phyloP scores from a whole-genome alignment of 331 rosid genomes.

The Stylosanthes scabra region DNA sequence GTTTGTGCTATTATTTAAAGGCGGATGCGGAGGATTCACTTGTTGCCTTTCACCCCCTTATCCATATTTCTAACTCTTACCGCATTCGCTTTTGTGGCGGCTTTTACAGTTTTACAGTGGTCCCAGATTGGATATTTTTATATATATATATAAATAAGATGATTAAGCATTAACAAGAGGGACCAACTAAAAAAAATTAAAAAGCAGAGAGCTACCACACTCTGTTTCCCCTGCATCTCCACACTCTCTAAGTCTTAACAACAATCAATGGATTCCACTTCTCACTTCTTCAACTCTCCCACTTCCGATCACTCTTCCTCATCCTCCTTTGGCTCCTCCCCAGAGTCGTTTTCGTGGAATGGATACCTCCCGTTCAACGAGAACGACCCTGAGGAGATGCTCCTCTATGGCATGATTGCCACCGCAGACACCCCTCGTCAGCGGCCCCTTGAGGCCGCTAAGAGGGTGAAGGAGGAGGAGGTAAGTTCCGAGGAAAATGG shows the following conservation, averaged over 20 bases:
- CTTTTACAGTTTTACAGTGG: constrained; percentile 40
- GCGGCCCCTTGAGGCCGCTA: not conserved
- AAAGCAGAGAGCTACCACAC: constrained; percentile 42
- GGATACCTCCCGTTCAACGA: constrained; percentile 81
- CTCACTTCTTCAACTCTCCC: constrained; percentile 48
- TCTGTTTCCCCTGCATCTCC: not conserved
- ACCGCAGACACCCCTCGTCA: constrained; percentile 21
- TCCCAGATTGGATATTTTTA: not conserved
- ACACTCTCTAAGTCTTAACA: not conserved
- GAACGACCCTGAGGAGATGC: constrained; percentile 92
- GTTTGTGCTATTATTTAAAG: no score
- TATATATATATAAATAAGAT: constrained; percentile 43
- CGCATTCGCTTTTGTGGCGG: constrained; percentile 29
- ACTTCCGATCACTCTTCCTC: constrained; percentile 43
- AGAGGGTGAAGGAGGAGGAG: constrained; percentile 66
- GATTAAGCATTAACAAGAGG: not conserved
- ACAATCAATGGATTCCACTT: constrained; percentile 45
- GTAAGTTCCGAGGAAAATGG: constrained; percentile 48
- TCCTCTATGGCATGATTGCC: constrained; percentile 71
- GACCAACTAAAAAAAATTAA: not conserved
- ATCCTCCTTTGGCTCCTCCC: constrained; percentile 53
- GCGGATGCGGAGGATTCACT: no score
- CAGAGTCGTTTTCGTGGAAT: constrained; percentile 49
- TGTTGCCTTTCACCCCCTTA: not conserved
- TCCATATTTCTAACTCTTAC: not conserved